Base-by-base conservation (phyloP, 202 grass and related monocot species). In the Hordeum pubiflorum region DNA sequence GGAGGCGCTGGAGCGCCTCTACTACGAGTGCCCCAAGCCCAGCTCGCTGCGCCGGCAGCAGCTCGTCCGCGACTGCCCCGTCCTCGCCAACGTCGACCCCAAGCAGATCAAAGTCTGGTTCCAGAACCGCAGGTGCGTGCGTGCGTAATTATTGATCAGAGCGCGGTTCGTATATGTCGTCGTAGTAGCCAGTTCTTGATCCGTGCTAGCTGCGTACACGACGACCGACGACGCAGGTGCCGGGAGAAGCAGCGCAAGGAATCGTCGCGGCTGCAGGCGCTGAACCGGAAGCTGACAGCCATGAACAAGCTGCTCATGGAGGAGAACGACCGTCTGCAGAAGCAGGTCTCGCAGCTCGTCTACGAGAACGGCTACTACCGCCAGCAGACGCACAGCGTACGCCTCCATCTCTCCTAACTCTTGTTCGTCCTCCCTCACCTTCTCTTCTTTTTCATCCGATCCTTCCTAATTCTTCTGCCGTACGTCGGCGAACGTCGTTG, bases 221-320 rank as follows among this genome's bases (percentile, higher is more conserved):
- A n/a, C n/a, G n/a, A n/a, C n/a, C n/a, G n/a, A n/a, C n/a, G n/a
- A n/a, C n/a, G n/a, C 37, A 71, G 91, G 33, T 94, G 91, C 83
- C 73, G 91, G 69, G 91, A 94, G 89, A 94, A 94, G 84, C 91
- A 94, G 81, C 83, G 89, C 15, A 94, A 91, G 86, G 91, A 94
- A 72, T 81, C 29, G 84, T n/a, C 78, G 9, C 74, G 86, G 44
- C 78, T 94, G 58, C 91, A 91, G 84, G 40, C 74, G 11, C 81
- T 94, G 66, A 94, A 94, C 84, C 71, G 88, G 63, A 94, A 94
- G 84, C 88, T 94, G 60, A 86, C 86, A 6, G 86, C 91, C 67
- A 94, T 94, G 91, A 94, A 94, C 86, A 94, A 89, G 83, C 89
- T 91, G 63, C 77, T 94, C 81, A 91, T 94, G 91, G 91, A 94